Evolutionary conservation across 306 rosid genomes (phyloP).

Genomic region (Cucumis melo): DNA sequence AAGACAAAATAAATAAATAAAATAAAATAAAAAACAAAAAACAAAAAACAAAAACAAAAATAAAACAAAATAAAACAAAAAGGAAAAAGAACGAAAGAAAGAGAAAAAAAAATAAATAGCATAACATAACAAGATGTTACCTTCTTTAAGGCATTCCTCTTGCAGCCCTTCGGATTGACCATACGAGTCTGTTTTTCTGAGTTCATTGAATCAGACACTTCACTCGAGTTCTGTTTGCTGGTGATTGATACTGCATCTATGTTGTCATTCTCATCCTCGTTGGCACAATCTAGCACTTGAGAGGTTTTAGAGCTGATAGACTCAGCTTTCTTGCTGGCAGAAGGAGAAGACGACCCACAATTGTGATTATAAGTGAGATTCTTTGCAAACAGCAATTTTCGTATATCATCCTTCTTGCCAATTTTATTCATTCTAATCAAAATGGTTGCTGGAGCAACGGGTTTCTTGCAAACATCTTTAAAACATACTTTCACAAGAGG

Average conservation of each 20-base stretch:
- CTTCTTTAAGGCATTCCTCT: not conserved
- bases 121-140: not conserved
- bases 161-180: not conserved
- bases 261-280: not conserved
- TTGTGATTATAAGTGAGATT: not conserved
- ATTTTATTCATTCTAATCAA: not conserved
- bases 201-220: not conserved
- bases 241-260: not conserved
- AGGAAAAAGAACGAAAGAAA: not conserved
- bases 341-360: not conserved
- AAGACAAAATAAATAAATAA: not conserved
- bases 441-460: not conserved
- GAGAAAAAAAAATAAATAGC: not conserved
- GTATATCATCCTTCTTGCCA: not conserved
- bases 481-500: constrained; percentile 22
- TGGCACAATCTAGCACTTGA: not conserved
- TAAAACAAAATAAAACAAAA: no score
- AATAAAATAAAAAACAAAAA: not conserved
- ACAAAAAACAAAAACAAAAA: not conserved
- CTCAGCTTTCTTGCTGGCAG: not conserved
- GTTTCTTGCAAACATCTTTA: not conserved
- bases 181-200: not conserved
- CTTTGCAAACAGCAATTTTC: constrained; percentile 1
- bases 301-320: not conserved
- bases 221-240: not conserved